Percentiles rank a stretch among this genome's conserved stretches.
These are phyloP conservation scores for Aphanoascus verrucosus DNA, from an alignment of 2,329 filamentous ascomycete genomes.

Conservation along the genomic window DNA sequence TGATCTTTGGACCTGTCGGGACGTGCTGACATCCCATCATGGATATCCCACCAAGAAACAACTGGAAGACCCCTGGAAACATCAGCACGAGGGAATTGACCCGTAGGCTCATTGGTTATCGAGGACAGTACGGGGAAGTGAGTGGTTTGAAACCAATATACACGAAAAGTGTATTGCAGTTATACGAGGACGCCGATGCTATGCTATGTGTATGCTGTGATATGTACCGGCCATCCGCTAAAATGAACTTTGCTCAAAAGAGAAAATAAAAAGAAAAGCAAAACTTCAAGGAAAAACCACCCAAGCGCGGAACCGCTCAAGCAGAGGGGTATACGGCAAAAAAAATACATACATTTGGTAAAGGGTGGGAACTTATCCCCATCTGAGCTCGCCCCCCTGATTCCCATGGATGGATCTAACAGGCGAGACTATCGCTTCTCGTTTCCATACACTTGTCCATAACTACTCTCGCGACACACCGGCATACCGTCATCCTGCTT, in stretches of 20 bases:
- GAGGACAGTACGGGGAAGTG: not conserved
- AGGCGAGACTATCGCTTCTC: conserved; percentile 21
- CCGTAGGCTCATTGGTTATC: too few species aligned
- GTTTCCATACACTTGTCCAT: conserved; percentile 27
- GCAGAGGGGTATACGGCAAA: not conserved
- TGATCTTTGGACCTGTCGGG: too few species aligned
- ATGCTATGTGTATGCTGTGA: not conserved
- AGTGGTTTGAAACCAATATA: not conserved
- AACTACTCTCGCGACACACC: conserved; percentile 25
- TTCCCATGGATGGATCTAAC: too few species aligned
- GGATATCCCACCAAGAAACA: too few species aligned
- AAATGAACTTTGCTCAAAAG: not conserved
- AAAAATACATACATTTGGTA: conserved; percentile 4
- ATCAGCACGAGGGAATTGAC: too few species aligned
- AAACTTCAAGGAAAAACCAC: not conserved
- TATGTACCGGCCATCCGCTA: not conserved
- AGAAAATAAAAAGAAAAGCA: not conserved
- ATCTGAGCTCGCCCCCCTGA: too few species aligned
- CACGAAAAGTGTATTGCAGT: not conserved
- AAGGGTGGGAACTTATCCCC: not conserved
- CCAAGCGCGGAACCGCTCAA: not conserved
- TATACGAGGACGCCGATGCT: conserved; percentile 1
- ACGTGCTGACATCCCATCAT: too few species aligned
- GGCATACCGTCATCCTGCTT: conserved; percentile 19
- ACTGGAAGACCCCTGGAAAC: too few species aligned